Evolutionary conservation across 768 basidiomycete genomes (phyloP), one percentile per base, ranked within the genome.

Genomic region (Ephemerocybe angulata): DNA sequence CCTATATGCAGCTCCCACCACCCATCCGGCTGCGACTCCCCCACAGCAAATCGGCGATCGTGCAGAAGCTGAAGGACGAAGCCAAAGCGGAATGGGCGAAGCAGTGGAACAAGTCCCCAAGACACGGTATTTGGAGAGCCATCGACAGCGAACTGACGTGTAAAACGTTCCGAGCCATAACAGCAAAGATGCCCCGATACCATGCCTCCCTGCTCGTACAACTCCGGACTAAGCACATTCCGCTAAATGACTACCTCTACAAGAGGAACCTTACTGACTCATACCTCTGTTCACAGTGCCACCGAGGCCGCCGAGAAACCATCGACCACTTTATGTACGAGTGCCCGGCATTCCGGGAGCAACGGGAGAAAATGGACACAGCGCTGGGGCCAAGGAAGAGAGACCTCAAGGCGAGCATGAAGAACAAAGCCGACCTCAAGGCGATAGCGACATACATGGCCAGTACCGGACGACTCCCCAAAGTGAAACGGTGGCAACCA

Each of bases 161-260:
- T 50, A 33, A 44, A 31, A 42, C 30, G 15, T 62, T 56, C 43
- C 17, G 52, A 22, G 49, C 57, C 25, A 19, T 30, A 22, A 29
- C 31, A 37, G 31, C 50, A 11, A 25, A 50, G 1, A 30, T 58
- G 3, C 50, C 29, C 0, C 3, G 58, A n/a, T 29, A 41, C 0
- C 51, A 62, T 29, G 58, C 59, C 2, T 58, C 61, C 25, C 19
- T 63, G 0, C 50, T 72, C 4, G 56, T 61, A 0, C 70, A 72
- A 40, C 44, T 72, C 0, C 53, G 67, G 19, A 65, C 65, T 21
- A 59, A 63, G 0, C 70, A 72, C 46, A 38, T 62, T 28, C 62
- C 65, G 0, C 65, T 70, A 6, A 67, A 70, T 35, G 19, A 47
- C 15, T 56, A 50, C 28, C 43, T 56, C 15, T 42, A 52, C 29